A percentile compares a stretch with the other conserved stretches of the same genome.
Conservation (phyloP, 1,284 basidiomycete species). For the Austroboletus niveus region DNA sequence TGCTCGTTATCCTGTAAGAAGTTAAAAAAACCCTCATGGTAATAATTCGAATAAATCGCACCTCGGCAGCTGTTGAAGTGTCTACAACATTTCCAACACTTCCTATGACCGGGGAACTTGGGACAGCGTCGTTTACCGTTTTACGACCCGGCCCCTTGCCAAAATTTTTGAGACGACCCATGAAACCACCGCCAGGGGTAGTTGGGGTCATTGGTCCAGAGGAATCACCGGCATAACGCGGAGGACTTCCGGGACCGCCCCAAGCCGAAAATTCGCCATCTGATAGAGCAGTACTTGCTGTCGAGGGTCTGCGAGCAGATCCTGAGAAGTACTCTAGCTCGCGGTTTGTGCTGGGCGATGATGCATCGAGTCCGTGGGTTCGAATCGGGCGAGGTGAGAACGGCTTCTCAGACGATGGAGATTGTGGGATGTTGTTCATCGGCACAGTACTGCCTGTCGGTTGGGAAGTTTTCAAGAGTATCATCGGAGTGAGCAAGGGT, state of each 20-base stretch:
- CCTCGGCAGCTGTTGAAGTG: constrained; percentile 22
- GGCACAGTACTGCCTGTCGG: neutral
- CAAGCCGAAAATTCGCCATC: constrained; percentile 55
- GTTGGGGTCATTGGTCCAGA: constrained; percentile 43
- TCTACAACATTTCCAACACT: constrained; percentile 17
- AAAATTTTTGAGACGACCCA: constrained; percentile 77
- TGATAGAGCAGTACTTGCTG: constrained; percentile 36
- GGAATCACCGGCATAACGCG: constrained; percentile 27
- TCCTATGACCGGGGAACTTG: constrained; percentile 27
- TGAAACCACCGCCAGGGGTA: constrained; percentile 61
- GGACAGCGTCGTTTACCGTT: constrained; percentile 20
- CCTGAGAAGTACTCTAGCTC: constrained; percentile 54
- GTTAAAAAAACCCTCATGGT: constrained; percentile 1
- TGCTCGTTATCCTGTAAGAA: constrained; percentile 20
- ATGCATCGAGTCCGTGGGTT: constrained; percentile 30
- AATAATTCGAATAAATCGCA: constrained; percentile 8
- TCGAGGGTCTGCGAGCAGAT: constrained; percentile 44
- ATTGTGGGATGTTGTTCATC: constrained; percentile 38
- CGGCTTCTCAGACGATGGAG: constrained; percentile 33
- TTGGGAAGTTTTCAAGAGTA: constrained; percentile 42
- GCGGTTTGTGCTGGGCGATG: constrained; percentile 20
- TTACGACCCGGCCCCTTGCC: constrained; percentile 48
- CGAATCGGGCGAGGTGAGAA: constrained; percentile 32
- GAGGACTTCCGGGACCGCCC: constrained; percentile 41
- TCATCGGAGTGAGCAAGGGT: constrained; percentile 56